These are phyloP conservation scores for Mycena vulgaris DNA, from an alignment of 768 basidiomycete species.

Conservation along the genomic window DNA sequence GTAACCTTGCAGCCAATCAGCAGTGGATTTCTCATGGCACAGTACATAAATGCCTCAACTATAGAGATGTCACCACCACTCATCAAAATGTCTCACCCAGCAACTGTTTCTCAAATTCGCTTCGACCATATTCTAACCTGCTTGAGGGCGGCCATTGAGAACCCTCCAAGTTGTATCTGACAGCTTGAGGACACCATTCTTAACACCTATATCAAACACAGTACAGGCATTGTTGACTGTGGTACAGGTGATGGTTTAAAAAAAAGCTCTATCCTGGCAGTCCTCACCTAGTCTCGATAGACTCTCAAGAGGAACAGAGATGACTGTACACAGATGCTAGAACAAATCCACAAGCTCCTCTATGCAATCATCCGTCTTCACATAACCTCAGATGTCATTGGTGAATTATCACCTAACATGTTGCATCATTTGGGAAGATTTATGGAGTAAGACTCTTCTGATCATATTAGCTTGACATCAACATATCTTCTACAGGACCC, in stretches of 20 bases:
- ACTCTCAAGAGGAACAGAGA: not conserved
- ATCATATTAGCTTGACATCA: too few relatives aligned
- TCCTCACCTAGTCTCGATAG: not conserved
- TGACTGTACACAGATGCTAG: not conserved
- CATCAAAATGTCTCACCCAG: too few relatives aligned
- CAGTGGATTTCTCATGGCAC: too few relatives aligned
- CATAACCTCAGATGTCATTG: not conserved
- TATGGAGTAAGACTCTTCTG: not conserved
- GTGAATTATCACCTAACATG: not conserved
- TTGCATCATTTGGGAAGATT: not conserved
- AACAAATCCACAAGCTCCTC: not conserved
- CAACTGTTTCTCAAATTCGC: not conserved
- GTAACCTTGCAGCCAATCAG: too few relatives aligned
- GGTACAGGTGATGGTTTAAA: not conserved
- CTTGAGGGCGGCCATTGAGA: not conserved
- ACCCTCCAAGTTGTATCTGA: not conserved
- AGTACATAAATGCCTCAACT: too few relatives aligned
- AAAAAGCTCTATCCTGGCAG: not conserved
- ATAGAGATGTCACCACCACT: too few relatives aligned
- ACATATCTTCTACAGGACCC: not conserved
- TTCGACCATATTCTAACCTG: not conserved
- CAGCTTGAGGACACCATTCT: not conserved
- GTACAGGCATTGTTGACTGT: not conserved
- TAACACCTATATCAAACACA: not conserved
- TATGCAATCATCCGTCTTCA: not conserved